A percentile compares a stretch with the other conserved stretches of the same genome.
phyloP scores from a whole-genome alignment of 1,139 yeast species.

The Dujonia santamariae region DNA sequence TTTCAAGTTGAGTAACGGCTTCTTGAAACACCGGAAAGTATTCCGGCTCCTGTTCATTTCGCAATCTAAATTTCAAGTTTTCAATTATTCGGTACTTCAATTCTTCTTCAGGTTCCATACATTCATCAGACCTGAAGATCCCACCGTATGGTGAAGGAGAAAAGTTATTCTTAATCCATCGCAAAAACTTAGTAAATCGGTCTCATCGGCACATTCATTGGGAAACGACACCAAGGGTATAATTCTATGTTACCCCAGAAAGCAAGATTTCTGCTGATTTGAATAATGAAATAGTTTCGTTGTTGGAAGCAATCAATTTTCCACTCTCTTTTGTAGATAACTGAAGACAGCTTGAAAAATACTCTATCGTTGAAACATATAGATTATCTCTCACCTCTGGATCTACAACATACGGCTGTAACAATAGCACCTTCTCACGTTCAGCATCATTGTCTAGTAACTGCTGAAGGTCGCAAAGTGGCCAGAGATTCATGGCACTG shows the following conservation, averaged over 20 bases:
- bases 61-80: constrained; percentile 13
- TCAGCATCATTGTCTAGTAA: constrained; percentile 3
- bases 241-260: constrained; percentile 20
- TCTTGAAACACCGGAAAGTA: constrained; percentile 10
- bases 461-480: constrained; percentile 14
- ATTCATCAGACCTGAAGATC: constrained; percentile 8
- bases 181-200: constrained; percentile 20
- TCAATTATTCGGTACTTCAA: constrained; percentile 17
- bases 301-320: not conserved
- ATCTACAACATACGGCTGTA: too few species aligned
- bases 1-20: constrained; percentile 13
- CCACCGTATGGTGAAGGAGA: constrained; percentile 8
- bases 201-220: constrained; percentile 8
- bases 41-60: constrained; percentile 6
- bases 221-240: constrained; percentile 26
- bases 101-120: constrained; percentile 5
- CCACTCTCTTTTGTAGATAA: not conserved
- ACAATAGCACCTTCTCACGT: not conserved
- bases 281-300: not conserved
- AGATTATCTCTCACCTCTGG: constrained; percentile 5
- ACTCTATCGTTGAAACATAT: constrained; percentile 4
- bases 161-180: constrained; percentile 15
- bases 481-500: constrained; percentile 19
- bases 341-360: constrained; percentile 4
- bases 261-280: constrained; percentile 20